Conservation (phyloP, 805 yeast species). For the Myxozyma monticola region DNA sequence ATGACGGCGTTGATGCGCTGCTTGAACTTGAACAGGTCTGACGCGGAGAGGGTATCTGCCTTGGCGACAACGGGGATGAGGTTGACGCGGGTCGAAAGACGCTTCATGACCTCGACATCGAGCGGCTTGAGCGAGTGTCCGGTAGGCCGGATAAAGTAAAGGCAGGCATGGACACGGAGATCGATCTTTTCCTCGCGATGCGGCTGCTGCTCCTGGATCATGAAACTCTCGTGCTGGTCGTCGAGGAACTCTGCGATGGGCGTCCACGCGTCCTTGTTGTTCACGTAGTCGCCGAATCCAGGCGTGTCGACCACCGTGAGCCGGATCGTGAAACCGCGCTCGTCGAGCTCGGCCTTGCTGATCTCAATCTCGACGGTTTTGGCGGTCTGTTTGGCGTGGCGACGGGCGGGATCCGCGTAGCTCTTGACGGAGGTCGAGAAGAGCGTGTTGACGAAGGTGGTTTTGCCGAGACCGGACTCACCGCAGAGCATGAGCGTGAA, state of each 20-base stretch:
- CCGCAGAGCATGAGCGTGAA: conserved; percentile 86
- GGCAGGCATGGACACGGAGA: conserved; percentile 76
- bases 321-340: conserved; percentile 57
- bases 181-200: conserved; percentile 55
- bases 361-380: conserved; percentile 44
- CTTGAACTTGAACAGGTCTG: conserved; percentile 59
- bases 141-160: conserved; percentile 76
- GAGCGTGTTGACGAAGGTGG: conserved; percentile 77
- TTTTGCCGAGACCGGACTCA: conserved; percentile 78
- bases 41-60: conserved; percentile 68
- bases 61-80: conserved; percentile 80
- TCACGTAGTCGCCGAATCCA: conserved; percentile 70
- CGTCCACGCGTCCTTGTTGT: conserved; percentile 66
- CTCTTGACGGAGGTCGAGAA: conserved; percentile 55
- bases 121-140: conserved; percentile 60
- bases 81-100: conserved; percentile 68
- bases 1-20: conserved; percentile 44
- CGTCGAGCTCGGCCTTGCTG: conserved; percentile 55
- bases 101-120: conserved; percentile 73
- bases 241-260: conserved; percentile 74
- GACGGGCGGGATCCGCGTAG: conserved; percentile 43
- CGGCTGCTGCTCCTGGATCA: conserved; percentile 79
- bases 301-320: conserved; percentile 72
- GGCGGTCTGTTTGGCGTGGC: conserved; percentile 43
- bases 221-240: conserved; percentile 66